phyloP scores from a whole-genome alignment of 2,329 filamentous ascomycete genomes.

The Aspergillus proliferans region DNA sequence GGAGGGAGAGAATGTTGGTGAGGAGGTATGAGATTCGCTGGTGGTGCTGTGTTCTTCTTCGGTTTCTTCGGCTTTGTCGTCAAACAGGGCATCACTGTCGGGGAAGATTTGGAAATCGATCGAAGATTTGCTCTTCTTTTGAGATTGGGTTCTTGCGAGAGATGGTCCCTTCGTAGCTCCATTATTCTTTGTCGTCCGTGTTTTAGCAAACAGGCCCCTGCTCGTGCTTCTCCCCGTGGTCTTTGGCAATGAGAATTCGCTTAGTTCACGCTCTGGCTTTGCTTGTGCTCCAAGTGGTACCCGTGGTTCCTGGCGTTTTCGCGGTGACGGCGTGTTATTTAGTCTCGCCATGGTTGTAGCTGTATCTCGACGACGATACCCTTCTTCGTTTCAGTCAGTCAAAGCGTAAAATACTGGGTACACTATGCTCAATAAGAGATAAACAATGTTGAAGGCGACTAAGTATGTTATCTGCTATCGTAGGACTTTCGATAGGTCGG shows the following conservation, averaged over 20 bases:
- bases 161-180: constrained; percentile 7
- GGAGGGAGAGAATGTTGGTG: constrained; percentile 1
- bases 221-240: constrained; percentile 6
- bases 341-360: not conserved
- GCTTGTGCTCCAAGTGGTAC: not conserved
- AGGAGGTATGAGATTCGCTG: not conserved
- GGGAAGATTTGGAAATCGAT: constrained; percentile 26
- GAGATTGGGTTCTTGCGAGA: constrained; percentile 9
- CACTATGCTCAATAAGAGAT: not conserved
- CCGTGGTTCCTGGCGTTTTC: not conserved
- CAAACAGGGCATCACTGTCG: constrained; percentile 17
- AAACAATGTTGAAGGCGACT: not conserved
- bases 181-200: constrained; percentile 3
- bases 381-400: too few relatives aligned
- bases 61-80: constrained; percentile 8
- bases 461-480: not conserved
- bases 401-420: too few relatives aligned
- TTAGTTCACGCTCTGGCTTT: not conserved
- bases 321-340: constrained; percentile 1
- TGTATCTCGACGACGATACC: not conserved
- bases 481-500: not conserved
- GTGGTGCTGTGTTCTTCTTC: not conserved
- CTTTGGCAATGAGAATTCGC: not conserved
- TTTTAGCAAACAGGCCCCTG: not conserved
- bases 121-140: constrained; percentile 14